A percentile compares a stretch with the other conserved stretches of the same genome.
These are phyloP conservation scores for Abelmoschus esculentus DNA, from an alignment of 345 rosid species.

Conservation along the genomic window DNA sequence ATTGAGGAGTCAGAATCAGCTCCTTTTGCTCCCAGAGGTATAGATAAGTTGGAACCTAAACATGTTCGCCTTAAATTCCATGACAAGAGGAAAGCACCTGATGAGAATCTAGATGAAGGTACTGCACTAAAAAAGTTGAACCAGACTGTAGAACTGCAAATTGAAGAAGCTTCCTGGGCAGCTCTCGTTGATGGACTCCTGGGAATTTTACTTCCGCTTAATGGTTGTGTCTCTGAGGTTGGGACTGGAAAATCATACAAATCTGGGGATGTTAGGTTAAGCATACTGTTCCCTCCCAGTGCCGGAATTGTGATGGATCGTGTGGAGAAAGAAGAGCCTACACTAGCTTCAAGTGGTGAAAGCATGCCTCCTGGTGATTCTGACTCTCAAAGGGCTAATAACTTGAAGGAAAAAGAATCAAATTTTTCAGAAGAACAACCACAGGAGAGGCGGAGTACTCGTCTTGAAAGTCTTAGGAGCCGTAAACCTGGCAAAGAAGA, in stretches of 20 bases:
- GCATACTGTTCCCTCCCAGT: slow-evolving; percentile 36
- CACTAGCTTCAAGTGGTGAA: slow-evolving; percentile 26
- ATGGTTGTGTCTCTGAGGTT: slow-evolving; percentile 26
- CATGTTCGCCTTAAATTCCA: slow-evolving; percentile 76
- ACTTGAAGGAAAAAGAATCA: slow-evolving; percentile 49
- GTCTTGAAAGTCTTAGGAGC: slow-evolving; percentile 89
- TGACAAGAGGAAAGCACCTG: slow-evolving; percentile 74
- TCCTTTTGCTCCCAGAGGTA: slow-evolving; percentile 88
- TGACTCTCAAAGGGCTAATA: slow-evolving; percentile 37
- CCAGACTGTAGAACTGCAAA: slow-evolving; percentile 44
- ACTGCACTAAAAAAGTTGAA: slow-evolving; percentile 49
- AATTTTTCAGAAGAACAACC: slow-evolving; percentile 61
- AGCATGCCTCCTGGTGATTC: slow-evolving; percentile 35
- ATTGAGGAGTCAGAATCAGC: slow-evolving; percentile 69
- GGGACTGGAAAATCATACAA: slow-evolving; percentile 21
- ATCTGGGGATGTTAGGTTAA: slow-evolving; percentile 75
- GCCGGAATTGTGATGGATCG: slow-evolving; percentile 34
- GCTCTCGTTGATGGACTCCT: slow-evolving; percentile 59
- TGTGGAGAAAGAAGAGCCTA: slow-evolving; percentile 34
- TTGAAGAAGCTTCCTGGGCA: slow-evolving; percentile 65
- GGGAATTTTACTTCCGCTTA: slow-evolving; percentile 54
- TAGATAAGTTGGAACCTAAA: slow-evolving; percentile 83
- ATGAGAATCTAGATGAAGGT: slow-evolving; percentile 37
- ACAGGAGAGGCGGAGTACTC: slow-evolving; percentile 92
- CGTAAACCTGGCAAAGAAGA: slow-evolving; percentile 95